Evolutionary conservation across 2,329 filamentous ascomycete genomes (phyloP), one percentile per base, ranked within the genome.

Genomic region (Xylaria sp.): DNA sequence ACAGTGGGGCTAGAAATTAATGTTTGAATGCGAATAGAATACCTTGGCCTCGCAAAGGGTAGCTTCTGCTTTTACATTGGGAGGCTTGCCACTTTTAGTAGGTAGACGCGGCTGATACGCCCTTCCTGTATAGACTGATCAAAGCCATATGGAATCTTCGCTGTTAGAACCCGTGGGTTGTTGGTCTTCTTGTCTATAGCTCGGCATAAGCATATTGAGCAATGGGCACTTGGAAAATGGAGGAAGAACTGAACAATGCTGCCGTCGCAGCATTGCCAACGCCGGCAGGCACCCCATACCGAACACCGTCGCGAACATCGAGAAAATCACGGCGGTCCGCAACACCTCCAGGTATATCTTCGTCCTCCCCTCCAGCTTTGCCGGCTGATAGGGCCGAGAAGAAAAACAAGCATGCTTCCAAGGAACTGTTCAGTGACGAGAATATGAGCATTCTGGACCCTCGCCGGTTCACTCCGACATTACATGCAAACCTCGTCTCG

Each of bases 401-500:
- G 73, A 78, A 77, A 25, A 81, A 80, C 9, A 87, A 87, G 70
- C 80, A 88, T 73, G 81, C 84, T 23, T 86, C 87, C 15, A 83
- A 85, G 66, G 90, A 93, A 76, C 80, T 88, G 28, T 81, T 83
- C 25, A 86, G 82, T 63, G 89, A 95, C 72, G 91, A 95, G 70
- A 88, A 83, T 52, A 89, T 94, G 66, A 86, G 87, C 72, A 89
- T 93, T 25, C 84, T 97, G 34, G 96, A 99, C 76, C 94, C 96
- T 3, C 89, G 95, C 63, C 89, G 96, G 43, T 97, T 99, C 77
- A 99, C 96, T 0, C 96, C 96, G 1, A 98, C 94, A 0, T 83
- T 99, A 12, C 96, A 98, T 79, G 96, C 96, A 9, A 97, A 93
- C 58, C 83, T 99, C 7, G 95, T 99, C 0, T 95, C 95, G 0